Evolutionary conservation across 371 early-diverging fungal species (phyloP).

Genomic region (Mortierella sp.): DNA sequence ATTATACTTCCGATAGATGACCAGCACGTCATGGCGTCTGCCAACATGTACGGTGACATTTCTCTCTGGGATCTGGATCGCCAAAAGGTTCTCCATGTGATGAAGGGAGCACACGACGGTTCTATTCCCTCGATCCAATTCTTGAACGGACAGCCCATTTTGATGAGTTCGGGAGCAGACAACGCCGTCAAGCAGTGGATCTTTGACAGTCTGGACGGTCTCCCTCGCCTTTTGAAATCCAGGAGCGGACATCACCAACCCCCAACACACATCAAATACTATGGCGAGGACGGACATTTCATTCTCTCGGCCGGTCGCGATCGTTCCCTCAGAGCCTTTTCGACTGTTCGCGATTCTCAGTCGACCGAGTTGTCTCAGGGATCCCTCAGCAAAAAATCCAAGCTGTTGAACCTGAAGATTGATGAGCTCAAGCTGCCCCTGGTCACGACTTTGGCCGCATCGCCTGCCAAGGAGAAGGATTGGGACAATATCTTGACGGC

Average conservation of each 20-base stretch:
- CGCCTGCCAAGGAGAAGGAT: constrained; percentile 75
- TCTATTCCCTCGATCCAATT: constrained; percentile 82
- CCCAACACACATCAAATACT: constrained; percentile 83
- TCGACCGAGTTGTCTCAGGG: constrained; percentile 88
- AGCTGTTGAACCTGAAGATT: constrained; percentile 66
- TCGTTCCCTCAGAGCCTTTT: constrained; percentile 83
- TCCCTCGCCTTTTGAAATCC: constrained; percentile 83
- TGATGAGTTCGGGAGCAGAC: constrained; percentile 91
- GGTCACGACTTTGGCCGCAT: constrained; percentile 79
- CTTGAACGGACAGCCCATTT: constrained; percentile 85
- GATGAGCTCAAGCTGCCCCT: constrained; percentile 81
- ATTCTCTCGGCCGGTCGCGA: constrained; percentile 90
- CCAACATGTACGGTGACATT: constrained; percentile 89
- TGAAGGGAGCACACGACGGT: constrained; percentile 88
- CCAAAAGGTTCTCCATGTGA: constrained; percentile 78
- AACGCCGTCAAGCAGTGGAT: constrained; percentile 97
- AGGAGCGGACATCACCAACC: constrained; percentile 92
- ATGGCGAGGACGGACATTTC: constrained; percentile 75
- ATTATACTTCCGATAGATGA: constrained; percentile 64
- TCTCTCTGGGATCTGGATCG: constrained; percentile 93
- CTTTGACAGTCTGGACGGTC: constrained; percentile 87
- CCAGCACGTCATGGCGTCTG: constrained; percentile 89
- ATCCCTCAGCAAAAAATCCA: constrained; percentile 74
- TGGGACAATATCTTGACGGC: constrained; percentile 94
- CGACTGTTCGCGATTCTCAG: constrained; percentile 87